Evolutionary conservation across 768 basidiomycete genomes (phyloP).

Genomic region (Rickenella mellea): DNA sequence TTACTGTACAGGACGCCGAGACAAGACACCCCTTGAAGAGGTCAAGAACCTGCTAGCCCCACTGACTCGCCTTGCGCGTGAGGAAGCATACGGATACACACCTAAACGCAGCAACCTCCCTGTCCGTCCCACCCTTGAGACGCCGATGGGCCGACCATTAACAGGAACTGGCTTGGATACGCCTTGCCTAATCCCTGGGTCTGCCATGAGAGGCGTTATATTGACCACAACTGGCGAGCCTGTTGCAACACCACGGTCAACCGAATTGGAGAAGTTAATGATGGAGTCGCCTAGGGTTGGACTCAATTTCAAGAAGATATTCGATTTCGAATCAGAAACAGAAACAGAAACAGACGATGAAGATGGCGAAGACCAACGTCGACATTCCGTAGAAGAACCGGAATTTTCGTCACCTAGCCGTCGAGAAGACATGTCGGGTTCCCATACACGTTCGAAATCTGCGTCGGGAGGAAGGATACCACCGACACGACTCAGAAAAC

Average conservation of each 20-base stretch:
- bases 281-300: slow-evolving; percentile 60
- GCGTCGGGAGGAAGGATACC: slow-evolving; percentile 11
- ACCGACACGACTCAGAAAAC: slow-evolving; percentile 43
- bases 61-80: slow-evolving; percentile 25
- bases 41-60: slow-evolving; percentile 62
- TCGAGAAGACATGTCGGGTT: not conserved
- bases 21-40: slow-evolving; percentile 61
- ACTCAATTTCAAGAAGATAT: slow-evolving; percentile 70
- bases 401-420: slow-evolving; percentile 8
- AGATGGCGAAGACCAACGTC: slow-evolving; percentile 14
- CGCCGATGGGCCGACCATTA: slow-evolving; percentile 38
- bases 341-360: slow-evolving; percentile 19
- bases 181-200: slow-evolving; percentile 12
- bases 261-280: slow-evolving; percentile 59
- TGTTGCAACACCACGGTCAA: slow-evolving; percentile 60
- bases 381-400: slow-evolving; percentile 17
- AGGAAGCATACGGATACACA: slow-evolving; percentile 10
- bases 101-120: slow-evolving; percentile 2
- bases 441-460: not conserved
- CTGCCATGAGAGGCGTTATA: slow-evolving; percentile 53
- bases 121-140: slow-evolving; percentile 32
- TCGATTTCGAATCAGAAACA: slow-evolving; percentile 42
- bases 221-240: slow-evolving; percentile 71
- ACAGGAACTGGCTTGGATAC: slow-evolving; percentile 11
- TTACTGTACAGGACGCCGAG: slow-evolving; percentile 33